A percentile compares a stretch with the other conserved stretches of the same genome.
Evolutionary conservation across 768 basidiomycete genomes (phyloP).

Genomic region (Tubosaeta sp.): DNA sequence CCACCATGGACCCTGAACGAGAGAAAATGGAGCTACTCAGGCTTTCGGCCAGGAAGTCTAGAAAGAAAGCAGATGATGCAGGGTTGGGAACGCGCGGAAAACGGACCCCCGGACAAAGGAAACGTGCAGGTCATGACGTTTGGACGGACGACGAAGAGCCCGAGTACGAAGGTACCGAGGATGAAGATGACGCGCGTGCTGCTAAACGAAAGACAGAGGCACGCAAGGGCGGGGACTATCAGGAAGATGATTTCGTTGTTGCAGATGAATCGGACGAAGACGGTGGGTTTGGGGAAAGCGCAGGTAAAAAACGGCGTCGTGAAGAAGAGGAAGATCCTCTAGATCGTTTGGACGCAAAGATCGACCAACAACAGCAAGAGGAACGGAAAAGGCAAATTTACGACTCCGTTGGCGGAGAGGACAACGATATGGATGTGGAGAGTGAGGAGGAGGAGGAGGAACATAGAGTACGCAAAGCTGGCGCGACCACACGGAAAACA

Average conservation of each 20-base stretch:
- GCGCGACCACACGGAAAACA: constrained; percentile 48
- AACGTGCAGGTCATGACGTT: constrained; percentile 42
- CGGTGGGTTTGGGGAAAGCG: constrained; percentile 33
- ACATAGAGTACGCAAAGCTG: constrained; percentile 55
- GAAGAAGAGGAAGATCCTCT: constrained; percentile 48
- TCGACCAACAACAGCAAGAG: constrained; percentile 52
- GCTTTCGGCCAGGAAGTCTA: constrained; percentile 59
- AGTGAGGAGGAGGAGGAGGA: constrained; percentile 72
- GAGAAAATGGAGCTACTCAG: constrained; percentile 66
- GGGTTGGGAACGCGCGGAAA: constrained; percentile 46
- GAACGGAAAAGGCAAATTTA: constrained; percentile 42
- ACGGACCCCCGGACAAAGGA: constrained; percentile 41
- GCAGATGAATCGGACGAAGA: constrained; percentile 75
- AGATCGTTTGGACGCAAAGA: constrained; percentile 68
- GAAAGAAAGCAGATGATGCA: constrained; percentile 50
- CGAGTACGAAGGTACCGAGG: constrained; percentile 53
- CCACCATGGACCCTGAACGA: constrained; percentile 69
- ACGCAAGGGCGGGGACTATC: constrained; percentile 67
- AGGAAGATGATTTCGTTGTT: constrained; percentile 83
- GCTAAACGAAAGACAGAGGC: constrained; percentile 43
- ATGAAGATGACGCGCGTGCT: constrained; percentile 47
- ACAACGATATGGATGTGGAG: constrained; percentile 65
- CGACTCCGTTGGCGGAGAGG: constrained; percentile 32
- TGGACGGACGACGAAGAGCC: constrained; percentile 71
- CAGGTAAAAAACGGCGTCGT: constrained; percentile 34